Percentiles rank a stretch among this genome's conserved stretches.
These are phyloP conservation scores for Neurospora sp. DNA, from an alignment of 495 filamentous ascomycete species.

Conservation along the genomic window DNA sequence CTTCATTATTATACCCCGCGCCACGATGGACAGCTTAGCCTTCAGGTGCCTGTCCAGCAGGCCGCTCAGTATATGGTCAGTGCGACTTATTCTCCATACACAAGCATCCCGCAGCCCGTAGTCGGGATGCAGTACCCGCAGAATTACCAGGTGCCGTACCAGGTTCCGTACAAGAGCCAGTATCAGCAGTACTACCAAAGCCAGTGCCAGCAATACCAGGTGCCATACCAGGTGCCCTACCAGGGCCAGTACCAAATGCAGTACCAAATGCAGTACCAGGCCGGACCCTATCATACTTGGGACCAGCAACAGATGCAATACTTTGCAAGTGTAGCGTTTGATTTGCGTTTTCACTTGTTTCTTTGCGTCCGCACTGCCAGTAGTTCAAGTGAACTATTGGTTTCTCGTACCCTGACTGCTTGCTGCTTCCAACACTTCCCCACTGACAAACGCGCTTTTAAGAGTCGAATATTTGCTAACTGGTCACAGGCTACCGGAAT, in stretches of 20 bases:
- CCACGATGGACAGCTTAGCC: conserved; percentile 15
- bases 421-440: not conserved
- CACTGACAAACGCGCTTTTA: not conserved
- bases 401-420: not conserved
- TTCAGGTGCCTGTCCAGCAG: conserved; percentile 3
- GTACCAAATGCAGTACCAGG: not conserved
- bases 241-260: not conserved
- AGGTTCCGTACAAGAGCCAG: too few relatives aligned
- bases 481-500: conserved; percentile 1
- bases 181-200: not conserved
- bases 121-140: not conserved
- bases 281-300: not conserved
- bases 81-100: not conserved
- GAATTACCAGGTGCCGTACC: not conserved
- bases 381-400: not conserved
- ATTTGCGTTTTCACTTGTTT: not conserved
- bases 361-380: not conserved
- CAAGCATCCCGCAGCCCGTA: not conserved
- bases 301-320: not conserved
- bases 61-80: not conserved
- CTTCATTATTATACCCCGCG: conserved; percentile 37
- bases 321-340: not conserved
- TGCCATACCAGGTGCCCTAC: not conserved
- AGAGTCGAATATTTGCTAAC: not conserved
- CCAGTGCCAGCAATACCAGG: not conserved